phyloP scores from a whole-genome alignment of 805 yeast species.

The Saturnispora zaruensis region DNA sequence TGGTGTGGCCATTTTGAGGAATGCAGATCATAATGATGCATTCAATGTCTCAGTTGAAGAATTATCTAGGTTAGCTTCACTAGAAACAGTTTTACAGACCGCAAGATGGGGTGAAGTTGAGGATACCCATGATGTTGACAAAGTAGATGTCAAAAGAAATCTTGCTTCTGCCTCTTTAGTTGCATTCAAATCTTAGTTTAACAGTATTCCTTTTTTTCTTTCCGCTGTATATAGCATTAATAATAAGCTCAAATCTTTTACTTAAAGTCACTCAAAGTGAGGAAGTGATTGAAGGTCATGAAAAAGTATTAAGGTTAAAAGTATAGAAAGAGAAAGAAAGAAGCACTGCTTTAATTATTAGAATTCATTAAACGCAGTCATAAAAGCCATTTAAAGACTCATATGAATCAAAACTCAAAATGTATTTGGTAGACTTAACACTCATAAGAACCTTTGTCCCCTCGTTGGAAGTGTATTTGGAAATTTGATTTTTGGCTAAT shows the following conservation, averaged over 20 bases:
- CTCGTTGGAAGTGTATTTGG: background rate
- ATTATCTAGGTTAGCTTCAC: conserved; percentile 64
- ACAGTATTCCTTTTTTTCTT: background rate
- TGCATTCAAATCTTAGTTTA: conserved; percentile 22
- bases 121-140: conserved; percentile 97
- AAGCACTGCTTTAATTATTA: no score
- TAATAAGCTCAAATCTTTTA: no score
- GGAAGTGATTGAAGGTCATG: background rate
- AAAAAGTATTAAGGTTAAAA: background rate
- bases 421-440: conserved; percentile 4
- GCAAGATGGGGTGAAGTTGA: conserved; percentile 97
- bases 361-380: conserved; percentile 6
- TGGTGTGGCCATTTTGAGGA: conserved; percentile 61
- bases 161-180: conserved; percentile 69
- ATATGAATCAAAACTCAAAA: conserved; percentile 11
- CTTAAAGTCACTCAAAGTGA: background rate
- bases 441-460: conserved; percentile 4
- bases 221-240: background rate
- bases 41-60: conserved; percentile 49
- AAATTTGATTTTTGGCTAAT: background rate
- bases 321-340: background rate
- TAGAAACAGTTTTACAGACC: conserved; percentile 81
- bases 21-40: conserved; percentile 23
- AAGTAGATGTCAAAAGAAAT: conserved; percentile 77
- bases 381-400: conserved; percentile 3